Evolutionary conservation across 306 rosid genomes (phyloP), one percentile per base, ranked within the genome.

Genomic region (Prinsepia uniflora): DNA sequence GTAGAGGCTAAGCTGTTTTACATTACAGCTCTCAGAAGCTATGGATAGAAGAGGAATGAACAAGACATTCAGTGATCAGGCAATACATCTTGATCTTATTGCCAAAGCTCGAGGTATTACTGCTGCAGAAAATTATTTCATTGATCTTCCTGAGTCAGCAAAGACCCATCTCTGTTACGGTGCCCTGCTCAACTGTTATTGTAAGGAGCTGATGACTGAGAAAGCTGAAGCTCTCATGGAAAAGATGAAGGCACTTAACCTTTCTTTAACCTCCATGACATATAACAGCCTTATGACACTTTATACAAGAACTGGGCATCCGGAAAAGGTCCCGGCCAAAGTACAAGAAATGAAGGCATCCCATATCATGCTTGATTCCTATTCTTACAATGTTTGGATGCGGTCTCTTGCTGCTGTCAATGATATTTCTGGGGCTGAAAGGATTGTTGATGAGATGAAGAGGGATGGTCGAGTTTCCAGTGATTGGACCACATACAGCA

Each of bases 401-500:
- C 82, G 97, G 78, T 88, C 92, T 60, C 85, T 83, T 78, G 96
- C 99, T 72, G 90, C 95, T 36, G 84, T 60, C 40, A 75, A 84
- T 70, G 96, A 94, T 80, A 72, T 91, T 68, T 82, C 86, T 49
- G 91, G 92, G 72, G 95, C 84, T 64, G 95, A 87, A 83, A 86
- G 99, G 86, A 90, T 91, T 70, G 59, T 87, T 63, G 96, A 87
- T 42, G 96, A 94, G 85, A 89, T 94, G 89, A 91, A 83, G 85
- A 80, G 95, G 82, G 96, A 87, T 74, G 92, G 95, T 42, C 79
- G 82, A 74, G 92, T 86, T 62, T 75, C 81, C 39, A 86, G 82
- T 50, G 97, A 90, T 80, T 94, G 98, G 97, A 86, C 96, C 30
- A 90, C 87, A 0, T 94, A 81, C 76, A 88, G 98, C 84, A 94